Evolutionary conservation across 225 moss, liverwort and hornwort species (phyloP).

Genomic region (Sphagnum tenellum): DNA sequence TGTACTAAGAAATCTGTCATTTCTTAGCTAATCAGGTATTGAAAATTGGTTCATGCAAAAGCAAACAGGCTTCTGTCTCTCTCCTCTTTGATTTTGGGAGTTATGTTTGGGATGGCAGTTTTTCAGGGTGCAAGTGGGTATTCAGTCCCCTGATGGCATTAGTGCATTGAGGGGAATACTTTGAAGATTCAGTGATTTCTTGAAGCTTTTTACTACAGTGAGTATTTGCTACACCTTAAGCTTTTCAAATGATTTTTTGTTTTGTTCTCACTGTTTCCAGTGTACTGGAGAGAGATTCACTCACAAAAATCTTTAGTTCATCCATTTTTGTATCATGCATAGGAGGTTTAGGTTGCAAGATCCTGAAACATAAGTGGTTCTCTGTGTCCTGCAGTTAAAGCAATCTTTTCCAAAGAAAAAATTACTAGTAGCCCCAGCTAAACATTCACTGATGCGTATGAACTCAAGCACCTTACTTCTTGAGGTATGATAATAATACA

Average conservation of each 20-base stretch:
- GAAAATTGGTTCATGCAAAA: too few species aligned
- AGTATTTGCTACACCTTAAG: constrained; percentile 9
- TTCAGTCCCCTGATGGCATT: constrained; percentile 94
- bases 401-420: constrained; percentile 71
- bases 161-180: constrained; percentile 66
- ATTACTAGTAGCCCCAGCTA: constrained; percentile 83
- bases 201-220: constrained; percentile 87
- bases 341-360: neutral
- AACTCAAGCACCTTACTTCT: constrained; percentile 81
- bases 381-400: constrained; percentile 46
- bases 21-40: too few species aligned
- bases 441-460: constrained; percentile 90
- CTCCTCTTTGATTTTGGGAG: too few species aligned
- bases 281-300: too few species aligned
- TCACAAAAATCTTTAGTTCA: too few species aligned
- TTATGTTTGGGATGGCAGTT: constrained; percentile 37
- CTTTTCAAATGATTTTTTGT: too few species aligned
- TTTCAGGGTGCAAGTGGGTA: constrained; percentile 94
- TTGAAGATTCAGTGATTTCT: constrained; percentile 93
- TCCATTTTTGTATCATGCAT: too few species aligned
- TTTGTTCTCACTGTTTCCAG: too few species aligned
- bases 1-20: too few species aligned
- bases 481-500: constrained; percentile 35
- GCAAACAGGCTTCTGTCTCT: neutral
- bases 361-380: constrained; percentile 8